Evolutionary conservation across 2,329 filamentous ascomycete species (phyloP).

Genomic region (Didymella sp.): DNA sequence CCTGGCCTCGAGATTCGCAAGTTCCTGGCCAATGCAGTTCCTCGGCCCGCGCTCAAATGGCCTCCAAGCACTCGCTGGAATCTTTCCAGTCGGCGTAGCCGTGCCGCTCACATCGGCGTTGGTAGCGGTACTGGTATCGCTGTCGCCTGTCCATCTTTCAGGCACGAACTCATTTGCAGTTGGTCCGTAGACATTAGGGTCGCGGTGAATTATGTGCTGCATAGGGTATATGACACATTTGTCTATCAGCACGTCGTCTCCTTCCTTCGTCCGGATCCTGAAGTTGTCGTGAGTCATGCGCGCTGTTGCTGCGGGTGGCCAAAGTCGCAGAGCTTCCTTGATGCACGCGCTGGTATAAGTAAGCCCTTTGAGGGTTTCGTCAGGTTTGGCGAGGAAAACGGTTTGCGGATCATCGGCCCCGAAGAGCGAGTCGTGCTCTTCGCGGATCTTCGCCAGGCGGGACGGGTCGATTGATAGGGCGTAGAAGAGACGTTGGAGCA

Average conservation of each 20-base stretch:
- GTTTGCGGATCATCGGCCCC: constrained; percentile 53
- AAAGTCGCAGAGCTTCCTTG: constrained; percentile 63
- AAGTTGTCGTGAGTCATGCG: constrained; percentile 51
- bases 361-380: constrained; percentile 58
- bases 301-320: constrained; percentile 58
- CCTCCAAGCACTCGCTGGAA: constrained; percentile 58
- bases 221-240: constrained; percentile 55
- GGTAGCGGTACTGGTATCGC: constrained; percentile 29
- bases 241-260: constrained; percentile 54
- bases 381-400: constrained; percentile 53
- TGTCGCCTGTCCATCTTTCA: constrained; percentile 50
- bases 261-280: constrained; percentile 52
- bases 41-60: constrained; percentile 63
- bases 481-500: constrained; percentile 44
- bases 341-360: constrained; percentile 62
- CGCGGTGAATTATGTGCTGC: constrained; percentile 50
- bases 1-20: constrained; percentile 61
- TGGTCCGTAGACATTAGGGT: constrained; percentile 43
- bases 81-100: constrained; percentile 22
- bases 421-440: constrained; percentile 63
- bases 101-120: constrained; percentile 22
- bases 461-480: constrained; percentile 41
- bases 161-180: constrained; percentile 44
- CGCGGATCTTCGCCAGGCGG: constrained; percentile 45
- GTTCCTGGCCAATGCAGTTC: constrained; percentile 66